Evolutionary conservation across 495 filamentous ascomycete genomes (phyloP).

Genomic region (Geoglossum glabrum): DNA sequence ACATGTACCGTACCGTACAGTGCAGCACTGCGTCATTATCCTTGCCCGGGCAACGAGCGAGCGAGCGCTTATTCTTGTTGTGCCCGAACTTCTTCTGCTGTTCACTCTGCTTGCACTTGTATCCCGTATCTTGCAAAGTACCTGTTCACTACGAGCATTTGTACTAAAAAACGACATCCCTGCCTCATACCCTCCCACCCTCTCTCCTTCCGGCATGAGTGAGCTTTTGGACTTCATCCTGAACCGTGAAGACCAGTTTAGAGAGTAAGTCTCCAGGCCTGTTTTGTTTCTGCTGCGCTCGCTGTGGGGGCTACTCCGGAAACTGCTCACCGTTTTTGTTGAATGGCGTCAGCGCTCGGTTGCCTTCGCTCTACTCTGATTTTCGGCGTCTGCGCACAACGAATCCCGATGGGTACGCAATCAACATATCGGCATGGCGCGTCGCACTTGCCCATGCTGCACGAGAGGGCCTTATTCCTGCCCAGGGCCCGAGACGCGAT

Average conservation of each 20-base stretch:
- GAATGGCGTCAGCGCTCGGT: conserved; percentile 38
- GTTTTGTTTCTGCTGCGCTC: background rate
- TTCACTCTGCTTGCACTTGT: too few species aligned
- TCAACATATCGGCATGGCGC: conserved; percentile 74
- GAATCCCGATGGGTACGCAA: conserved; percentile 78
- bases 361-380: conserved; percentile 87
- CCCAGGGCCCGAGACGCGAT: conserved; percentile 20
- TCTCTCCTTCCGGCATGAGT: conserved; percentile 23
- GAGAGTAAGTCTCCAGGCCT: conserved; percentile 25
- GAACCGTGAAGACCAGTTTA: conserved; percentile 41
- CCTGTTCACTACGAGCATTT: too few species aligned
- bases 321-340: background rate
- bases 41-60: too few species aligned
- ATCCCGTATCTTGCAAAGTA: too few species aligned
- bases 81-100: too few species aligned
- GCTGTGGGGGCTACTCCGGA: background rate
- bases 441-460: conserved; percentile 47
- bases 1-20: too few species aligned
- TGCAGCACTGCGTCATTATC: too few species aligned
- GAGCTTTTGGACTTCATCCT: conserved; percentile 41
- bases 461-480: conserved; percentile 41
- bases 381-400: conserved; percentile 56
- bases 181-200: background rate
- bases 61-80: too few species aligned
- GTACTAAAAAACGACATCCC: background rate